Evolutionary conservation across 1,139 yeast genomes (phyloP).

Genomic region (Scheffersomyces cryptocercus): DNA sequence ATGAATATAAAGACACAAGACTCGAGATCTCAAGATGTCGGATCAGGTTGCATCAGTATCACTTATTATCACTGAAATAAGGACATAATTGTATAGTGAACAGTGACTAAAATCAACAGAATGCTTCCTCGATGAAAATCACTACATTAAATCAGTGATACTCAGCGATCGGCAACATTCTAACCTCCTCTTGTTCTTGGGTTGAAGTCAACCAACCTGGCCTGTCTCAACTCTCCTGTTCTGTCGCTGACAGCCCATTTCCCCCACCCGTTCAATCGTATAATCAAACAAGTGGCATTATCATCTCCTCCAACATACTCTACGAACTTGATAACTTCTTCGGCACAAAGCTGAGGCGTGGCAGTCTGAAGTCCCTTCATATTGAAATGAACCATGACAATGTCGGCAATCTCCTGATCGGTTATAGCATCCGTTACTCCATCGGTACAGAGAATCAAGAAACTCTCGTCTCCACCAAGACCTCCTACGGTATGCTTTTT

Average conservation of each 20-base stretch:
- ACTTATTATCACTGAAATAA: background rate
- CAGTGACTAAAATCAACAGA: background rate
- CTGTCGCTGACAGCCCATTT: constrained; percentile 83
- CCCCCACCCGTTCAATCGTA: constrained; percentile 90
- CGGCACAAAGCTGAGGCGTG: constrained; percentile 83
- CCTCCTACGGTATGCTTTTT: constrained; percentile 47
- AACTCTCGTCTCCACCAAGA: constrained; percentile 78
- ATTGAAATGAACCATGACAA: constrained; percentile 72
- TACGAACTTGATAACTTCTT: constrained; percentile 79
- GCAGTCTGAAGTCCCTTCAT: constrained; percentile 68
- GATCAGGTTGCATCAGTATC: too few relatives aligned
- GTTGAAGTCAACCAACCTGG: constrained; percentile 55
- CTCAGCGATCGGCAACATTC: background rate
- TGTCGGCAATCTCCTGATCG: constrained; percentile 90
- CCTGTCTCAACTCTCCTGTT: constrained; percentile 79
- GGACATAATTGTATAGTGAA: background rate
- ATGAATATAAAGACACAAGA: too few relatives aligned
- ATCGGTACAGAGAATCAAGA: constrained; percentile 75
- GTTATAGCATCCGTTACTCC: constrained; percentile 80
- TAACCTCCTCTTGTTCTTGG: constrained; percentile 36
- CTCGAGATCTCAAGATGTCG: too few relatives aligned
- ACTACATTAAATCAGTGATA: too few relatives aligned
- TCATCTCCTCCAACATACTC: constrained; percentile 92
- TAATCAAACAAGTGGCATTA: constrained; percentile 85
- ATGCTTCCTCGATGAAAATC: background rate